Base-by-base conservation (phyloP, 495 filamentous ascomycete genomes). In the Hypoxylon fuscum region DNA sequence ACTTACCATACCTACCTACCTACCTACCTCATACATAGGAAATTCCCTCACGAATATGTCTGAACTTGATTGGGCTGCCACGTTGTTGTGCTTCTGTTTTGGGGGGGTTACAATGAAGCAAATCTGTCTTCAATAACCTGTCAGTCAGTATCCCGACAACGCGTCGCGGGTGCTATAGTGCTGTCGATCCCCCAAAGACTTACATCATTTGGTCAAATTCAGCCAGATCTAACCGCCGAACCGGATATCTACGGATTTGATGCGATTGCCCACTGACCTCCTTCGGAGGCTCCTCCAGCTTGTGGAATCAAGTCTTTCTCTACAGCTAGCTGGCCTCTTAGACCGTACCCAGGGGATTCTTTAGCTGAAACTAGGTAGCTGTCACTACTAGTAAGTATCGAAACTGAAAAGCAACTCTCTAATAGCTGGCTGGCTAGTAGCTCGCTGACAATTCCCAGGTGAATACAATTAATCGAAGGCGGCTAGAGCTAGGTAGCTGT, bases 121-220 rank as follows among this genome's bases (percentile, higher is more conserved):
- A 27, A 27, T 8, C 5, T 40, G 8, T 40, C 3, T n/a, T n/a
- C n/a, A n/a, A n/a, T n/a, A n/a, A n/a, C n/a, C n/a, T 5, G 6
- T 35, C 32, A 2, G 12, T 10, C 4, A 17, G 15, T 20, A 12
- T 11, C 20, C 22, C 11, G 35, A 45, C 48, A 44, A 55, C 49
- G 32, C 50, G 43, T 50, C 25, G 38, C 25, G 40, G 41, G 25
- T 9, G 17, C n/a, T 38, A 44, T 62, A 38, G 51, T 46, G 32
- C 29, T 21, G 56, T 45, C 41, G 56, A 60, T 66, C 62, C 4
- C n/a, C n/a, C 11, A 27, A 15, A 0, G 23, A 56, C 52, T 66
- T 66, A 66, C 62, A 66, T 66, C 62, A 66, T 61, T 66, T 66
- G 38, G 50, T 46, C 46, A 60, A 46, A 34, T 47, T 56, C 14